Conservation (phyloP, 805 yeast species). For the Candida coleopterorum region DNA sequence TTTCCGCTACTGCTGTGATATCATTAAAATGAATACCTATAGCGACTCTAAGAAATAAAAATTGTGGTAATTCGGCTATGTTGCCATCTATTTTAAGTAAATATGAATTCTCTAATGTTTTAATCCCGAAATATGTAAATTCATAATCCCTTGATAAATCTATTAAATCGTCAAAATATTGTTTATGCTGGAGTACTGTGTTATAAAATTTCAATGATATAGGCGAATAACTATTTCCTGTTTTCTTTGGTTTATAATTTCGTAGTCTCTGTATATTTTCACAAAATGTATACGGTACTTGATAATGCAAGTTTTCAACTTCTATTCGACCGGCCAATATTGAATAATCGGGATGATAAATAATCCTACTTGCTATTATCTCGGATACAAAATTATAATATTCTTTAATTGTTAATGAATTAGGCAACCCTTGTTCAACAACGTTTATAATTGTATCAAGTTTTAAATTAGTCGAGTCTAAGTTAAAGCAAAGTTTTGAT, state of each 20-base stretch:
- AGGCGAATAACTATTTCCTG: conserved; percentile 46
- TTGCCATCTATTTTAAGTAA: conserved; percentile 50
- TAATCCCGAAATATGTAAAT: conserved; percentile 83
- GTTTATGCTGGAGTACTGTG: conserved; percentile 59
- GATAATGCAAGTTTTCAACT: conserved; percentile 23
- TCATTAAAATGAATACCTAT: conserved; percentile 80
- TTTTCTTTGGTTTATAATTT: conserved; percentile 11
- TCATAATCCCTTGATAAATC: conserved; percentile 73
- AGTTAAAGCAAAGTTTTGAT: conserved; percentile 9
- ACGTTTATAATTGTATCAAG: conserved; percentile 14
- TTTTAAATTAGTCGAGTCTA: conserved; percentile 12
- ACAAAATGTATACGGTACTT: conserved; percentile 18
- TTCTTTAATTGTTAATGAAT: conserved; percentile 13
- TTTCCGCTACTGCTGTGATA: conserved; percentile 63
- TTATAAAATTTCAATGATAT: conserved; percentile 62
- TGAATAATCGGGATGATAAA: conserved; percentile 32
- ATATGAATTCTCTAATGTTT: conserved; percentile 87
- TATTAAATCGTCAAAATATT: conserved; percentile 67
- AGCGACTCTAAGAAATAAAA: conserved; percentile 83
- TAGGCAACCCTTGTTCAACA: conserved; percentile 18
- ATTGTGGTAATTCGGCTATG: conserved; percentile 91
- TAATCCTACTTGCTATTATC: conserved; percentile 27
- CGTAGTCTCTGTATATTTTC: conserved; percentile 18
- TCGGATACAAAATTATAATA: conserved; percentile 29
- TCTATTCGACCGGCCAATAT: conserved; percentile 34